A percentile compares a stretch with the other conserved stretches of the same genome.
Conservation (phyloP, 805 yeast genomes). For the Debaryomyces maramus region DNA sequence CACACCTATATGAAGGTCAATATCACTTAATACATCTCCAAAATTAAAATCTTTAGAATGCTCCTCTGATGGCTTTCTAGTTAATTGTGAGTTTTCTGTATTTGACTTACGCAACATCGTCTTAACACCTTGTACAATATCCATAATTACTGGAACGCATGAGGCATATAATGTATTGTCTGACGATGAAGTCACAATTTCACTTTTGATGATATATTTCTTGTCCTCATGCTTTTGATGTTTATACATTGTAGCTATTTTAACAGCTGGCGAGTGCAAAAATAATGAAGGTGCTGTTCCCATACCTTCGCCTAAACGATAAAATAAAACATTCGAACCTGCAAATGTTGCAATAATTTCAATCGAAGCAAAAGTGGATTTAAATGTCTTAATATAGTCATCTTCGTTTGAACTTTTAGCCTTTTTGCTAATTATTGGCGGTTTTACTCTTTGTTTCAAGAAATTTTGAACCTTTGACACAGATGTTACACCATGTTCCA, state of each 20-base stretch:
- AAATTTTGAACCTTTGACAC: slow-evolving; percentile 41
- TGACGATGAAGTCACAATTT: slow-evolving; percentile 65
- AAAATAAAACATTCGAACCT: slow-evolving; percentile 63
- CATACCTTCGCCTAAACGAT: slow-evolving; percentile 42
- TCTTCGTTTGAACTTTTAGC: slow-evolving; percentile 6
- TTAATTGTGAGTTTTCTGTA: not conserved
- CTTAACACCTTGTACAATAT: slow-evolving; percentile 52
- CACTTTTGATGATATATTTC: slow-evolving; percentile 49
- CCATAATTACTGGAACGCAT: slow-evolving; percentile 76
- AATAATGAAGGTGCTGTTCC: slow-evolving; percentile 50
- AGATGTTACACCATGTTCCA: slow-evolving; percentile 55
- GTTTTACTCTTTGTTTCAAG: slow-evolving; percentile 23
- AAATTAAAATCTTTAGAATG: slow-evolving; percentile 38
- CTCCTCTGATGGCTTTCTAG: slow-evolving; percentile 4
- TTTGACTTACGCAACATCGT: slow-evolving; percentile 42
- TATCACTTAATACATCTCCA: slow-evolving; percentile 43
- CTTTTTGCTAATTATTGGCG: slow-evolving; percentile 4
- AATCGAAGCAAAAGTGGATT: slow-evolving; percentile 37
- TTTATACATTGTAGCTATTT: slow-evolving; percentile 54
- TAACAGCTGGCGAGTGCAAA: slow-evolving; percentile 75
- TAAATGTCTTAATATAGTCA: slow-evolving; percentile 11
- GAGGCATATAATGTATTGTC: slow-evolving; percentile 67
- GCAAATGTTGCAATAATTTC: slow-evolving; percentile 59
- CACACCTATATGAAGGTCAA: slow-evolving; percentile 64
- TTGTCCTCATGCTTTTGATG: slow-evolving; percentile 34